Evolutionary conservation across 2,329 filamentous ascomycete genomes (phyloP).

Genomic region (Aspergillus floridensis): DNA sequence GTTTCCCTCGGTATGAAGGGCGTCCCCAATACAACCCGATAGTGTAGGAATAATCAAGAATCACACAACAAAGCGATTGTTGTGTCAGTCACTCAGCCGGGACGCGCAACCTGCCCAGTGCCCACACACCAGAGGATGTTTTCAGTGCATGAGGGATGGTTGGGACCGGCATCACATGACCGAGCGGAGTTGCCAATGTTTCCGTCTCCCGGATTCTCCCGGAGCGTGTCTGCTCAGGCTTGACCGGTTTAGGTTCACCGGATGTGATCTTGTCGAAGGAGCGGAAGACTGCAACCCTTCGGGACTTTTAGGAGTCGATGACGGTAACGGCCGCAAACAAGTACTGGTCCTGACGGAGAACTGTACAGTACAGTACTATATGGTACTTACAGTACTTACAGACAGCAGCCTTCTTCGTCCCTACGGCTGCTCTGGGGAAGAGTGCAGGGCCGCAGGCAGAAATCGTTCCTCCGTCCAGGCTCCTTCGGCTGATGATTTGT

Average conservation of each 20-base stretch:
- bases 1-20: too few species aligned
- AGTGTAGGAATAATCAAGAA: too few species aligned
- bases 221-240: conserved; percentile 17
- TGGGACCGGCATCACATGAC: conserved; percentile 27
- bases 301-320: conserved; percentile 20
- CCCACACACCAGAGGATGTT: not conserved
- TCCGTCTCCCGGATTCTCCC: conserved; percentile 24
- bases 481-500: not conserved
- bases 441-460: not conserved
- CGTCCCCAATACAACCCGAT: not conserved
- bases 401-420: too few species aligned
- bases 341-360: too few species aligned
- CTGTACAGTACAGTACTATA: too few species aligned
- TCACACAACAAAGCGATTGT: too few species aligned
- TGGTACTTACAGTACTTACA: too few species aligned
- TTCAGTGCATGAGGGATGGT: not conserved
- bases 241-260: conserved; percentile 37
- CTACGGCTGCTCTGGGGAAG: not conserved
- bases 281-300: conserved; percentile 19
- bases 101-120: too few species aligned
- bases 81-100: too few species aligned
- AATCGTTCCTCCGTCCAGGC: not conserved
- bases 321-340: conserved; percentile 8
- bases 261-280: conserved; percentile 8
- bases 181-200: conserved; percentile 22